Evolutionary conservation across 2,329 filamentous ascomycete genomes (phyloP), one percentile per base, ranked within the genome.

Genomic region (Paecilomyces niveus): DNA sequence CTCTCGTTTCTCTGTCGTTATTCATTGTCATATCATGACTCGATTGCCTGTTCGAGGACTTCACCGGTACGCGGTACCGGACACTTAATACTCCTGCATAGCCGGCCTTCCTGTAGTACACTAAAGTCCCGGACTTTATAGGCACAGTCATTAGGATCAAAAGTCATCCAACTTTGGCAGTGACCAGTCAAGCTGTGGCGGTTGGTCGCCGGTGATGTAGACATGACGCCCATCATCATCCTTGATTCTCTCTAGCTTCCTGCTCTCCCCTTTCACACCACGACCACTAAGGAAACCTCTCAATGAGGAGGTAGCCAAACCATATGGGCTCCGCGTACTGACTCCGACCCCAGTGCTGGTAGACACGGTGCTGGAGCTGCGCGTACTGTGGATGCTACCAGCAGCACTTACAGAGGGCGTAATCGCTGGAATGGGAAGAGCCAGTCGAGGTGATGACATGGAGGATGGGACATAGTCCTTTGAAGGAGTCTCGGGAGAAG

Each of bases 171-270:
- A 61, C 56, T 73, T 68, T 11, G 73, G 73, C 6, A 72, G 73
- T 32, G 69, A 60, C 73, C 72, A 75, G 60, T 74, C 68, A 58
- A 75, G 62, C 54, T 65, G 69, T 18, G 73, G 73, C 1, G 73
- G 68, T 32, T 64, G 64, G 50, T 74, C 70, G 31, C 61, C 63
- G 18, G 67, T 67, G 32, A 72, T 64, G 39, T 64, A 74, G 3
- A 72, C 64, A n/a, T 62, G 59, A 9, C 62, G 10, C 15, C 50
- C 50, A 13, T 54, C 29, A 29, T 11, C 58, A 24, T 68, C 59
- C 21, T 65, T 69, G 56, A 67, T 62, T 9, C 63, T 64, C 26
- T 73, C 70, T 24, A 70, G 62, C 24, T 63, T 66, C 15, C 63
- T 65, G 55, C 66, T 67, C 22, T 72, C 70, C 55, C 65, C 70